Base-by-base conservation (phyloP, 768 basidiomycete genomes). In the Hericium alpestre region DNA sequence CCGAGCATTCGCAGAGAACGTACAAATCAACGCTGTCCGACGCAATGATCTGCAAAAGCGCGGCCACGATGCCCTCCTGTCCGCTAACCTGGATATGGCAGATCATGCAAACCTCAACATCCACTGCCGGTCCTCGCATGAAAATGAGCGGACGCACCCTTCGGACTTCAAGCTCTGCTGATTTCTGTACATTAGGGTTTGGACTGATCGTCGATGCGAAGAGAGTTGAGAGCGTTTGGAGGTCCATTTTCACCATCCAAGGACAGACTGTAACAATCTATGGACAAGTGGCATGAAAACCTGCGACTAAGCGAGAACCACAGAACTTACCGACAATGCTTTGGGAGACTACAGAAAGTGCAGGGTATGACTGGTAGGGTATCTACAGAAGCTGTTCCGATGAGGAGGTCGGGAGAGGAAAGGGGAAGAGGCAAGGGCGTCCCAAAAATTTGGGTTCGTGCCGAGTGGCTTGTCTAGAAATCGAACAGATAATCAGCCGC, bases 161-260 rank as follows among this genome's bases (percentile, higher is more conserved):
- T 64, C 89, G 83, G 65, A 95, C 88, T 69, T 93, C 82, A 32
- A 93, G 80, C 70, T 95, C 92, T 48, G 84, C 87, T 39, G 87
- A 75, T 66, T 90, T 90, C 63, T 91, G 84, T 58, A 86, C 80
- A 74, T 93, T 93, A 54, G 91, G 89, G 72, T 95, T 88, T 6
- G 86, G 78, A 65, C 79, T 88, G 71, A 82, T 85, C 7, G 90
- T 90, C 37, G 86, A 84, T 6, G 87, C 78, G 66, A 93, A 92
- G 52, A 93, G 82, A 63, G 81, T 79, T 8, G 87, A 84, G 56
- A 93, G 75, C 13, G 82, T 79, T 67, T 86, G 84, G 51, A 87
- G 74, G 70, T 90, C 87, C 87, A 89, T 88, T 51, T 46, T 46
- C 20, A 46, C 51, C 47, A 10, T 32, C 32, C 32, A 10, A 8